phyloP scores from a whole-genome alignment of 2,329 filamentous ascomycete genomes.

The Trichophyton benhamiae region DNA sequence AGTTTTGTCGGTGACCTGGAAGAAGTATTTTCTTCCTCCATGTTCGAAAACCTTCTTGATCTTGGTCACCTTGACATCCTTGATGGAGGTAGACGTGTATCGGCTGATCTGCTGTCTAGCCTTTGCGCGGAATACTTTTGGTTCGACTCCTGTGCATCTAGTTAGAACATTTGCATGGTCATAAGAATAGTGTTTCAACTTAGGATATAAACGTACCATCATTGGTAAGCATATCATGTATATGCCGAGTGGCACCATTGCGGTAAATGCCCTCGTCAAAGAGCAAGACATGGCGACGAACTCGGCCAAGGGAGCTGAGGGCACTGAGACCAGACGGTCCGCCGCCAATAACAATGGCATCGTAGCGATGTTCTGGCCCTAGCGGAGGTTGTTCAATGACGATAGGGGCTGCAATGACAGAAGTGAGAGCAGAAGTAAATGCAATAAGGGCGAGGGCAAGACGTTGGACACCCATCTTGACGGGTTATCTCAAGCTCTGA shows the following conservation, averaged over 20 bases:
- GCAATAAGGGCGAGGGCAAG: background rate
- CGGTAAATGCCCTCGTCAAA: conserved; percentile 49
- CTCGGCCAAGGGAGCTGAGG: conserved; percentile 47
- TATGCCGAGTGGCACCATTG: conserved; percentile 44
- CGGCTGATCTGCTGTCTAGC: conserved; percentile 42
- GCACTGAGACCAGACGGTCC: conserved; percentile 45
- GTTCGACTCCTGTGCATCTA: conserved; percentile 36
- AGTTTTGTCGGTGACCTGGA: conserved; percentile 31
- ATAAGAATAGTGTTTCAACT: too few species aligned
- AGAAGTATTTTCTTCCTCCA: conserved; percentile 33
- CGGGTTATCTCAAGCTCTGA: background rate
- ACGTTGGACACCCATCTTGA: background rate
- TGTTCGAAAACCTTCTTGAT: conserved; percentile 16
- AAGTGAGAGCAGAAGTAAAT: background rate
- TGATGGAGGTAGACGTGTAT: conserved; percentile 40
- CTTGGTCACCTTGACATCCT: conserved; percentile 41
- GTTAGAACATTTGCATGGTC: too few species aligned
- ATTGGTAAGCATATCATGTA: conserved; percentile 50
- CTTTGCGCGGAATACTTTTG: conserved; percentile 42
- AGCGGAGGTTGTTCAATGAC: background rate
- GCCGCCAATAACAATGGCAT: conserved; percentile 47
- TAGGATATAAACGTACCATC: conserved; percentile 35
- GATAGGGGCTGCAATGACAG: background rate
- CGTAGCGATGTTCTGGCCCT: conserved; percentile 27
- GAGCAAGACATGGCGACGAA: conserved; percentile 43